Evolutionary conservation across 768 basidiomycete species (phyloP).

Genomic region (Chalciporus sphaerocephalus): DNA sequence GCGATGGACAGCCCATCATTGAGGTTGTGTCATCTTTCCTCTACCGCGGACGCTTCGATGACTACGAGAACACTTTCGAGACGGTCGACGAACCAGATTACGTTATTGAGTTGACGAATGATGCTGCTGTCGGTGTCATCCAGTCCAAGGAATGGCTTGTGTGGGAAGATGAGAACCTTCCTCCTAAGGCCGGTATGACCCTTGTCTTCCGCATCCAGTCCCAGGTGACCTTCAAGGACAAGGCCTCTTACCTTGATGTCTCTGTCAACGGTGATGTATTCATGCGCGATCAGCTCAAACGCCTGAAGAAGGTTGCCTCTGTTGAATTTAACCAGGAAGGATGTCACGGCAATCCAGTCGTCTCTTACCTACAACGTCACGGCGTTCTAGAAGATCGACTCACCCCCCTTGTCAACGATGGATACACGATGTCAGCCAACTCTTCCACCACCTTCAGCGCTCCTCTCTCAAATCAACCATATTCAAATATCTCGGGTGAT

Average conservation of each 20-base stretch:
- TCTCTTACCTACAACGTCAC: slow-evolving; percentile 89
- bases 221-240: slow-evolving; percentile 87
- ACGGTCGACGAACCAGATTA: slow-evolving; percentile 88
- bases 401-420: slow-evolving; percentile 75
- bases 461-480: slow-evolving; percentile 91
- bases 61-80: slow-evolving; percentile 96
- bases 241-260: slow-evolving; percentile 75
- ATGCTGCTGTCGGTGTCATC: slow-evolving; percentile 84
- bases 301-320: slow-evolving; percentile 81
- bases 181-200: slow-evolving; percentile 73
- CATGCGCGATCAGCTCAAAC: slow-evolving; percentile 83
- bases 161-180: slow-evolving; percentile 81
- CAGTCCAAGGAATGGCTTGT: slow-evolving; percentile 98
- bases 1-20: slow-evolving; percentile 76
- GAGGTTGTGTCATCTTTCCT: slow-evolving; percentile 95
- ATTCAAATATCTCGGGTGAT: slow-evolving; percentile 93
- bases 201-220: slow-evolving; percentile 90
- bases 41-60: slow-evolving; percentile 90
- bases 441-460: slow-evolving; percentile 67
- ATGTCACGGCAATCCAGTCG: slow-evolving; percentile 88
- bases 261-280: slow-evolving; percentile 82
- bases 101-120: slow-evolving; percentile 64
- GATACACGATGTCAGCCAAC: slow-evolving; percentile 75
- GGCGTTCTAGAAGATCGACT: slow-evolving; percentile 75
- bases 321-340: slow-evolving; percentile 85